Conservation (phyloP, 306 rosid species). For the Glycine latifolia region DNA sequence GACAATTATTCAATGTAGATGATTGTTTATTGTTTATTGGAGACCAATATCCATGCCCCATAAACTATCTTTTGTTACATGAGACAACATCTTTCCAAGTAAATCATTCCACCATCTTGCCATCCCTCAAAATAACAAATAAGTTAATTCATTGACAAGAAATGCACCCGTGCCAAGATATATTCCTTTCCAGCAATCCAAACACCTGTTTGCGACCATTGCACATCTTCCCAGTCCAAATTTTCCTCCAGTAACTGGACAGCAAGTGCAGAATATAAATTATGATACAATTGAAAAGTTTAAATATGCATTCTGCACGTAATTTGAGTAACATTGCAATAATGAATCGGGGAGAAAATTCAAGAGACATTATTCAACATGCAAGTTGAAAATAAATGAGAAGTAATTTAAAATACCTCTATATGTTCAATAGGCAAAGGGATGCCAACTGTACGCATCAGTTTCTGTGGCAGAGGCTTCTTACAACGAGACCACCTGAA, state of each 20-base stretch:
- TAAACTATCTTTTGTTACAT: slow-evolving; percentile 38
- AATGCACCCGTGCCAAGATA: slow-evolving; percentile 88
- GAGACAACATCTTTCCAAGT: slow-evolving; percentile 11
- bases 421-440: slow-evolving; percentile 88
- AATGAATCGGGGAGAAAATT: not conserved
- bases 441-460: slow-evolving; percentile 78
- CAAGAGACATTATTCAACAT: not conserved
- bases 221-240: slow-evolving; percentile 94
- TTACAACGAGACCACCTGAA: slow-evolving; percentile 96
- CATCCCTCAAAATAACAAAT: not conserved
- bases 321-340: not conserved
- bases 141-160: slow-evolving; percentile 72
- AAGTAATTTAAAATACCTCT: slow-evolving; percentile 64
- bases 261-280: slow-evolving; percentile 7
- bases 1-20: not conserved
- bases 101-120: slow-evolving; percentile 25
- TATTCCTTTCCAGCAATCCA: slow-evolving; percentile 95
- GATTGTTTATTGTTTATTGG: slow-evolving; percentile 3
- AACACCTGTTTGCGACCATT: slow-evolving; percentile 98
- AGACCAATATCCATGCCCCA: slow-evolving; percentile 22
- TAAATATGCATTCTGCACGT: not conserved
- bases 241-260: slow-evolving; percentile 86
- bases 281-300: slow-evolving; percentile 2
- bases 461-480: slow-evolving; percentile 88
- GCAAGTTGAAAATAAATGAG: slow-evolving; percentile 20